phyloP scores from a whole-genome alignment of 148 eudicot genomes.

The Rhododendron williamsianum region DNA sequence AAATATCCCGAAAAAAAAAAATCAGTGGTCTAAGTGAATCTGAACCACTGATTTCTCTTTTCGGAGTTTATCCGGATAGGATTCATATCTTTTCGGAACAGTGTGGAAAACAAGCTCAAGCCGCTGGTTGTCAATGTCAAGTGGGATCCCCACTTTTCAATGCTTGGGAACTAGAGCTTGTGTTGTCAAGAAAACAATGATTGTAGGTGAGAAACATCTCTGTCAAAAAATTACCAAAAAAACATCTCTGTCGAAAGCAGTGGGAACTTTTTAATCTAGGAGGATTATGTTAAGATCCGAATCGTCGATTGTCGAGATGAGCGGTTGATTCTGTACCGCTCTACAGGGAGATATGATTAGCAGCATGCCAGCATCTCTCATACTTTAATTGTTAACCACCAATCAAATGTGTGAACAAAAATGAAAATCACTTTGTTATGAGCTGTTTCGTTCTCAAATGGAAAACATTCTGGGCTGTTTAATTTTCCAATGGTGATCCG shows the following conservation, averaged over 20 bases:
- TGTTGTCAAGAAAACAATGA: background rate
- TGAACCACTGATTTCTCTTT: too few species aligned
- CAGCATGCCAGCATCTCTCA: too few species aligned
- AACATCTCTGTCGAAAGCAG: background rate
- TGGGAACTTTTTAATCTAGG: background rate
- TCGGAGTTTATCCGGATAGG: background rate
- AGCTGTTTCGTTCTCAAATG: background rate
- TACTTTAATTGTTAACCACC: background rate
- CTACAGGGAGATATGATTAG: too few species aligned
- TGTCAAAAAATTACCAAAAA: background rate
- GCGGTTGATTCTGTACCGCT: too few species aligned
- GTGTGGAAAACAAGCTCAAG: background rate
- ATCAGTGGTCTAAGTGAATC: too few species aligned
- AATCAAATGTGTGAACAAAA: background rate
- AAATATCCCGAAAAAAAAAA: rapidly evolving
- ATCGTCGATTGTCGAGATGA: too few species aligned
- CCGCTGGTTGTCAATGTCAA: background rate
- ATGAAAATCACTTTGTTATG: background rate
- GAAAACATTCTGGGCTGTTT: background rate
- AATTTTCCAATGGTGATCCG: background rate
- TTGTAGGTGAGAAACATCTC: background rate
- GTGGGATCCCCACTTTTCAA: background rate
- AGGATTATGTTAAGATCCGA: background rate
- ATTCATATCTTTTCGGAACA: background rate
- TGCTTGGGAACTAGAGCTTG: background rate